A percentile compares a stretch with the other conserved stretches of the same genome.
Conservation (phyloP, 441 rosid species). For the Erodium moschatum region DNA sequence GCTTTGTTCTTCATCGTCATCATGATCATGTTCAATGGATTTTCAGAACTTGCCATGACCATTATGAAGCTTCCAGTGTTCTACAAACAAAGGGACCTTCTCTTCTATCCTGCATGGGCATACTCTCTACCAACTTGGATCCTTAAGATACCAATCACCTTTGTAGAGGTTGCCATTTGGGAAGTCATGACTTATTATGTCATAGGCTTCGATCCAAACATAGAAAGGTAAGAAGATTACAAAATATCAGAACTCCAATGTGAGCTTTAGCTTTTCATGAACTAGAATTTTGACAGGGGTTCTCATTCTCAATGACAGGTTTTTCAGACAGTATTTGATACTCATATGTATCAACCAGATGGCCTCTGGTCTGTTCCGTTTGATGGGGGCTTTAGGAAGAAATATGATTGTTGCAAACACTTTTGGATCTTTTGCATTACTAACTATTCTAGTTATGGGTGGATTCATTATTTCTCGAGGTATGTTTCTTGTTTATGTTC, state of each 20-base stretch:
- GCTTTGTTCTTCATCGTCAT: constrained; percentile 46
- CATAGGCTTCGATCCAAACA: constrained; percentile 59
- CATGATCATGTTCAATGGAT: constrained; percentile 59
- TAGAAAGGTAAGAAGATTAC: constrained; percentile 37
- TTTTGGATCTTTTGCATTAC: constrained; percentile 52
- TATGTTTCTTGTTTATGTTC: constrained; percentile 14
- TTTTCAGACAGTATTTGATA: constrained; percentile 52
- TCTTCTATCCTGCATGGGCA: constrained; percentile 30
- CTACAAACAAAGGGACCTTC: constrained; percentile 68
- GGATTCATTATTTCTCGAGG: constrained; percentile 68
- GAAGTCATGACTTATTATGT: constrained; percentile 59
- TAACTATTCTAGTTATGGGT: constrained; percentile 43
- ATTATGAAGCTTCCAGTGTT: constrained; percentile 73
- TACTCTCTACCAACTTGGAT: constrained; percentile 70
- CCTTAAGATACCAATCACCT: constrained; percentile 56
- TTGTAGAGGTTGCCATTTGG: constrained; percentile 56
- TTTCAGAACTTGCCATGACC: constrained; percentile 64
- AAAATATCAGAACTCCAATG: neutral
- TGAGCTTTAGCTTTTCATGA: neutral
- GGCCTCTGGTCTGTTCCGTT: constrained; percentile 61
- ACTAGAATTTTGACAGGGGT: neutral
- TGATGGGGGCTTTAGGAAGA: constrained; percentile 53
- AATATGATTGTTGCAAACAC: constrained; percentile 61
- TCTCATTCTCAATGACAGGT: constrained; percentile 32
- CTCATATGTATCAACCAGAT: constrained; percentile 50